Percentiles rank a stretch among this genome's conserved stretches.
These are phyloP conservation scores for Torulaspora gathmanii DNA, from an alignment of 805 yeast genomes.

Conservation along the genomic window DNA sequence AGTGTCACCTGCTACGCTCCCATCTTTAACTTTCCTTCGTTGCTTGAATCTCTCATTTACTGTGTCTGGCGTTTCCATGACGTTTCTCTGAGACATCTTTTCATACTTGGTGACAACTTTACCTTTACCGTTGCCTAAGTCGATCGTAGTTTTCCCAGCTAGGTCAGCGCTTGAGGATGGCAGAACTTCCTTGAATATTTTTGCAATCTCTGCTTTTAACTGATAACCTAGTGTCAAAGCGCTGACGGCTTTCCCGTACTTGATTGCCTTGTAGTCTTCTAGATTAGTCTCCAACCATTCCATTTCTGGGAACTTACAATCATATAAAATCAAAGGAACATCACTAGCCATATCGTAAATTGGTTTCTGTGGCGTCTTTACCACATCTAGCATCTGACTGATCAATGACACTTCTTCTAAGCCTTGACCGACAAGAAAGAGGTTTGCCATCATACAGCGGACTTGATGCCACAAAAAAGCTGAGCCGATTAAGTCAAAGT, in stretches of 20 bases:
- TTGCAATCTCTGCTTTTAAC: conserved; percentile 51
- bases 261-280: conserved; percentile 38
- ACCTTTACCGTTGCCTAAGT: conserved; percentile 78
- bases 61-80: conserved; percentile 60
- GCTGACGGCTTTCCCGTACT: conserved; percentile 42
- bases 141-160: conserved; percentile 37
- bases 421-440: conserved; percentile 75
- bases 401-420: conserved; percentile 60
- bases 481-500: conserved; percentile 74
- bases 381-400: conserved; percentile 52
- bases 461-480: conserved; percentile 99
- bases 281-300: conserved; percentile 49
- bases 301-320: conserved; percentile 69
- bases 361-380: conserved; percentile 62
- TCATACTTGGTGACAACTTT: conserved; percentile 52
- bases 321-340: conserved; percentile 77
- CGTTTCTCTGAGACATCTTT: conserved; percentile 52
- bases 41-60: conserved; percentile 60
- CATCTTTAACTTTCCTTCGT: conserved; percentile 35
- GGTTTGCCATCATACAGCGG: conserved; percentile 84
- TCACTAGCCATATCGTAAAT: conserved; percentile 86
- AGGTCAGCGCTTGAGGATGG: conserved; percentile 23
- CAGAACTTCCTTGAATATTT: conserved; percentile 43
- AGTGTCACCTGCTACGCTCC: background rate
- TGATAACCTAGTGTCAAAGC: conserved; percentile 54